These are phyloP conservation scores for Eimeria falciformis DNA, from an alignment of 169 alveolate species.

Conservation along the genomic window DNA sequence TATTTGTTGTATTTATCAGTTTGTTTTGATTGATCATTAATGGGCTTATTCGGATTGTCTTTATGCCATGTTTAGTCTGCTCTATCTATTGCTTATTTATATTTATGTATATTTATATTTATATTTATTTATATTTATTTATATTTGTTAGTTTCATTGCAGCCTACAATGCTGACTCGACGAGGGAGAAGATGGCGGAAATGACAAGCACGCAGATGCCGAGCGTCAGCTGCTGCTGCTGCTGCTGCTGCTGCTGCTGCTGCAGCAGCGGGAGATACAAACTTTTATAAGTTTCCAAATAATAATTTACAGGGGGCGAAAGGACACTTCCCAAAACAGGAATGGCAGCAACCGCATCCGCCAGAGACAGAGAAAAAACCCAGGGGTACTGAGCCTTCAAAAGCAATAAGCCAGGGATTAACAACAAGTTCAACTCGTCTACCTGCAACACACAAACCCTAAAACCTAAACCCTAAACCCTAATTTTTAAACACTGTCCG, in stretches of 20 bases:
- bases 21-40: too few relatives aligned
- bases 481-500: not conserved
- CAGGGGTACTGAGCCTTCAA: slow-evolving; percentile 30
- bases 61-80: too few relatives aligned
- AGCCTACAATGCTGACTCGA: slow-evolving; percentile 36
- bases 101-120: not conserved
- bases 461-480: slow-evolving; percentile 44
- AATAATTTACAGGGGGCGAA: not conserved
- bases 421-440: slow-evolving; percentile 70
- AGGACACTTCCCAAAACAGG: not conserved
- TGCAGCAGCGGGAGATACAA: too few relatives aligned
- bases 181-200: slow-evolving; percentile 14
- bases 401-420: slow-evolving; percentile 58
- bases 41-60: too few relatives aligned
- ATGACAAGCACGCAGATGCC: slow-evolving; percentile 36
- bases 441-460: slow-evolving; percentile 54
- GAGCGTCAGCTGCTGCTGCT: slow-evolving; percentile 54
- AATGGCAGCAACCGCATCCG: slow-evolving; percentile 17
- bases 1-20: too few relatives aligned
- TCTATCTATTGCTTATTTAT: too few relatives aligned
- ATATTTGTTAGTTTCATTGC: too few relatives aligned
- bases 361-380: slow-evolving; percentile 1
- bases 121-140: not conserved
- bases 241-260: slow-evolving; percentile 47
- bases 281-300: not conserved